Evolutionary conservation across 2,329 filamentous ascomycete species (phyloP), one percentile per base, ranked within the genome.

Genomic region (Talaromyces rugulosus): DNA sequence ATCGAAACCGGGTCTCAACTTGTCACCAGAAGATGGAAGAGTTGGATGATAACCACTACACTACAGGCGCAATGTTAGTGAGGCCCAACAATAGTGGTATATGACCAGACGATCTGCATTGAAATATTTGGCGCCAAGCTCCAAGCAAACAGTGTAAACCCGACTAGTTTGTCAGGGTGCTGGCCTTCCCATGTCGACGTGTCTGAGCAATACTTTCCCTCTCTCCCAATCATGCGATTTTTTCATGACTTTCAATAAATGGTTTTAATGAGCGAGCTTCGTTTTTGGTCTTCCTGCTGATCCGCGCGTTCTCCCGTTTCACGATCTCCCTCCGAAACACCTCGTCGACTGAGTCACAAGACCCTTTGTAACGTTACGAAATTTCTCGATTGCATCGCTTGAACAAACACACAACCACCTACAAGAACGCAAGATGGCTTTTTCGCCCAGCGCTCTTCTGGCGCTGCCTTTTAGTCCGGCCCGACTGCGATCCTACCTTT

Each of bases 401-500:
- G 28, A 23, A 53, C 12, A n/a, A 11, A 33, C 23, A 18, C 14
- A 28, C 18, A 51, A 28, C 18, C 4, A 28, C 11, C 7, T 12
- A 23, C 7, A 36, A 40, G 14, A 23, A 42, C 30, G 34, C 14
- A 28, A 51, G 4, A 62, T 62, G 61, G 58, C 61, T 18, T 40
- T 55, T 4, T 57, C 58, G 55, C 73, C 75, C 0, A 76, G 79
- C 75, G 72, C 82, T 72, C 67, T 82, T 12, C 79, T 81, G 72
- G 72, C 82, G 71, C 68, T 83, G 69, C 81, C 84, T 62, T 88
- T 96, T 77, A 93, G 88, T 77, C 86, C 89, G 34, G 76, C 83
- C 64, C 87, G 91, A 68, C 83, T 92, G 69, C 89, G 91, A 66
- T 91, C 90, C 8, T 97, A 96, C 74, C 71, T 96, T 66, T 82